phyloP scores from a whole-genome alignment of 805 yeast species.

The Candida broadrunensis region DNA sequence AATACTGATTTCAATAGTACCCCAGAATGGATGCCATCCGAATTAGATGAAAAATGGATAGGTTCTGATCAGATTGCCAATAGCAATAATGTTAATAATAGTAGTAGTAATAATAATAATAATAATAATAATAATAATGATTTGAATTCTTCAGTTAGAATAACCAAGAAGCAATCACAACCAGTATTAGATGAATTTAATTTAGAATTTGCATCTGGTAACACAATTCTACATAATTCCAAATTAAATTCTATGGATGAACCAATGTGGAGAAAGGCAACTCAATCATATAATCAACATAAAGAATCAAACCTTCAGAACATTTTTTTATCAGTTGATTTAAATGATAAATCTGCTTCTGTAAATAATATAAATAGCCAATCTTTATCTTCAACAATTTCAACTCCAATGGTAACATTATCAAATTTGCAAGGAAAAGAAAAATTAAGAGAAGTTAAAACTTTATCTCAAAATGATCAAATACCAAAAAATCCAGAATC shows the following conservation, averaged over 20 bases:
- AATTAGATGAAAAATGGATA: constrained; percentile 33
- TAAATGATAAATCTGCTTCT: constrained; percentile 10
- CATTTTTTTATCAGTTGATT: constrained; percentile 23
- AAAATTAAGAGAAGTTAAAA: background rate
- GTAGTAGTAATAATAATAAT: background rate
- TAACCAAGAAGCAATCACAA: constrained; percentile 10
- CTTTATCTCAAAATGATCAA: constrained; percentile 10
- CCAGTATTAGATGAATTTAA: constrained; percentile 7
- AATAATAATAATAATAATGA: constrained; percentile 5
- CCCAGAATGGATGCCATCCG: constrained; percentile 44
- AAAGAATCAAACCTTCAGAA: constrained; percentile 26
- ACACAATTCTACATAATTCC: constrained; percentile 33
- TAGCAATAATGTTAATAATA: constrained; percentile 1
- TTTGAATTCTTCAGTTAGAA: constrained; percentile 19
- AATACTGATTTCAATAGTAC: constrained; percentile 14
- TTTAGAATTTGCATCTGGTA: constrained; percentile 16
- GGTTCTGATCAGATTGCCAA: background rate
- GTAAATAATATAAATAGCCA: constrained; percentile 7
- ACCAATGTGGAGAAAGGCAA: constrained; percentile 35
- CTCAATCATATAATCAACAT: constrained; percentile 24
- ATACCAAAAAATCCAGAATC: constrained; percentile 24
- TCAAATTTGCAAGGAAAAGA: constrained; percentile 1
- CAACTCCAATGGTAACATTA: constrained; percentile 35
- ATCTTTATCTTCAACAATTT: constrained; percentile 30
- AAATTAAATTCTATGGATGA: constrained; percentile 9